Conservation (phyloP, 2,329 filamentous ascomycete species). For the Fusarium globosum region DNA sequence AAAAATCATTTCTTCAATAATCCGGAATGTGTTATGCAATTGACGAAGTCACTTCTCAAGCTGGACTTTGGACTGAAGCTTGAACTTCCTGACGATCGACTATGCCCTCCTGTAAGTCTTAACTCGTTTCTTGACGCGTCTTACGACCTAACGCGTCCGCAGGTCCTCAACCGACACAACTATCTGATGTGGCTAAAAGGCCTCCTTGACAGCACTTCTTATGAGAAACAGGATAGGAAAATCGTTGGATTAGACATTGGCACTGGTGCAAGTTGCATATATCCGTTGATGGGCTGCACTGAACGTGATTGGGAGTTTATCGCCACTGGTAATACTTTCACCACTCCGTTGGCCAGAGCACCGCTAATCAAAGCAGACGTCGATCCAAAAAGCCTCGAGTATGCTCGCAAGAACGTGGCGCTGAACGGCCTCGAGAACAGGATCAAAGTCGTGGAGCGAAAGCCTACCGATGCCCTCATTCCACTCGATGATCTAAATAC, state of each 20-base stretch:
- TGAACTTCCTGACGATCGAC: conserved; percentile 77
- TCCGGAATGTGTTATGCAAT: conserved; percentile 78
- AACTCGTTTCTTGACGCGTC: neutral
- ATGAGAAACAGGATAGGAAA: conserved; percentile 58
- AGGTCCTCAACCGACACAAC: conserved; percentile 78
- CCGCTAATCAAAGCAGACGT: conserved; percentile 66
- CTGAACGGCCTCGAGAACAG: conserved; percentile 72
- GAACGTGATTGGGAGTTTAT: conserved; percentile 80
- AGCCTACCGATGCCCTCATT: conserved; percentile 66
- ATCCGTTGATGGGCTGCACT: conserved; percentile 81
- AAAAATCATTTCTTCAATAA: conserved; percentile 74
- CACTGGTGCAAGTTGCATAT: conserved; percentile 91
- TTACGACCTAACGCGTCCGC: conserved; percentile 3
- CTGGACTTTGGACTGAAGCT: conserved; percentile 79
- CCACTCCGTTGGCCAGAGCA: neutral
- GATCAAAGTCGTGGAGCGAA: conserved; percentile 71
- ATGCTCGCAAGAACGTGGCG: conserved; percentile 73
- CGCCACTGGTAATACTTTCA: conserved; percentile 62
- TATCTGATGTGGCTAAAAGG: conserved; percentile 91
- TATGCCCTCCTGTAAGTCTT: conserved; percentile 81
- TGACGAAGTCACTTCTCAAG: conserved; percentile 83
- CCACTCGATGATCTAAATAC: conserved; percentile 67
- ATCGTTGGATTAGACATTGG: conserved; percentile 85
- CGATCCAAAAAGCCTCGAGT: conserved; percentile 74
- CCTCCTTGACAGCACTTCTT: conserved; percentile 78